A percentile compares a stretch with the other conserved stretches of the same genome.
Evolutionary conservation across 2,329 filamentous ascomycete genomes (phyloP).

Genomic region (Cadophora gregata): DNA sequence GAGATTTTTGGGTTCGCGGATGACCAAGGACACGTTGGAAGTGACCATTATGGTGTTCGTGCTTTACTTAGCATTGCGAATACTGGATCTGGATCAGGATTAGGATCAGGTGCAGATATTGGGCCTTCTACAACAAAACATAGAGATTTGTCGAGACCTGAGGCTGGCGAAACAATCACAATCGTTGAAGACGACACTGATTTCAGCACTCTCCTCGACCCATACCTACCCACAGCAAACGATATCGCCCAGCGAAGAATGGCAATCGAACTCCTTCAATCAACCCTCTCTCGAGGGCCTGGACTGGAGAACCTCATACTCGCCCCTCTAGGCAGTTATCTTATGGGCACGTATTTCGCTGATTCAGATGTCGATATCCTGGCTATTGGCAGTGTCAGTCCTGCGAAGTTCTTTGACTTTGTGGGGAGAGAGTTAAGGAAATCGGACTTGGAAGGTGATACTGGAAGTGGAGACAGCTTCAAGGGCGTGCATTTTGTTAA

Average conservation of each 20-base stretch:
- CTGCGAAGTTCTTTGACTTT: slow-evolving; percentile 27
- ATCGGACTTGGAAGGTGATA: background rate
- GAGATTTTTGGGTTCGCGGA: slow-evolving; percentile 61
- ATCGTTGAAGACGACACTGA: slow-evolving; percentile 34
- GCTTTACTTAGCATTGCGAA: slow-evolving; percentile 47
- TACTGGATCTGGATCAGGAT: background rate
- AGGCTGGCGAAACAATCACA: background rate
- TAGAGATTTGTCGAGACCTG: too few species aligned
- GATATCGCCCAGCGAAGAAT: slow-evolving; percentile 51
- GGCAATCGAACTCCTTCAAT: slow-evolving; percentile 54
- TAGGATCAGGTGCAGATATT: background rate
- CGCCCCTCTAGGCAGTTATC: slow-evolving; percentile 57
- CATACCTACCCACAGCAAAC: slow-evolving; percentile 52
- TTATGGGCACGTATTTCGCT: slow-evolving; percentile 67
- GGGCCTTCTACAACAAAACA: too few species aligned
- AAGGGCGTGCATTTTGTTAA: slow-evolving; percentile 58
- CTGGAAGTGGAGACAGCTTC: slow-evolving; percentile 14
- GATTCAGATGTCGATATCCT: slow-evolving; percentile 70
- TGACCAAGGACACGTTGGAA: slow-evolving; percentile 43
- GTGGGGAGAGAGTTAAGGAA: slow-evolving; percentile 17
- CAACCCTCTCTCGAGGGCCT: slow-evolving; percentile 48
- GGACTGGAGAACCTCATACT: slow-evolving; percentile 35
- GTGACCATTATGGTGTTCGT: slow-evolving; percentile 65
- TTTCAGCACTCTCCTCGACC: slow-evolving; percentile 45
- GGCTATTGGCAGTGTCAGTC: slow-evolving; percentile 52